Evolutionary conservation across 2,329 filamentous ascomycete species (phyloP), one percentile per base, ranked within the genome.

Genomic region (Fusarium avenaceum): DNA sequence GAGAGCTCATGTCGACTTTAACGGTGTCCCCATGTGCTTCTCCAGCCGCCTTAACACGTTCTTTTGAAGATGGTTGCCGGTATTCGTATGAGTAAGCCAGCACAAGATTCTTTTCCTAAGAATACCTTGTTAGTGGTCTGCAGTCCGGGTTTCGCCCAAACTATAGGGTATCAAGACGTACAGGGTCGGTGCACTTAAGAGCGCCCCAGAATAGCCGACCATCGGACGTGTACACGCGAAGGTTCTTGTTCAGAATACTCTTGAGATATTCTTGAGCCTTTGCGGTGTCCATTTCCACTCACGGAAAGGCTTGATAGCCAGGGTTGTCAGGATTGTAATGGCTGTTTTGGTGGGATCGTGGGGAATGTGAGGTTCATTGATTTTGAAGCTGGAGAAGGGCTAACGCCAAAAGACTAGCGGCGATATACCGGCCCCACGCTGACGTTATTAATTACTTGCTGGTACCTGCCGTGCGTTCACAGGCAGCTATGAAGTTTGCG

Each of bases 151-250:
- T 44, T 20, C 10, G 14, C 42, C 9, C 22, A 35, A 20, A 22
- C 48, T 62, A 47, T 44, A 61, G 42, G 54, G 67, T 62, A 69
- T 51, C 2, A 24, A 46, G 38, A 84, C 87, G 50, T 81, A 96
- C 94, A 62, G 91, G 89, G 82, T 99, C 96, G 30, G 94, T 97
- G 82, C 96, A 99, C 80, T 96, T 97, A 81, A 99, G 92, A 67
- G 89, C 86, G 20, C 96, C 96, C 56, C 94, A 88, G 79, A 98
- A 99, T 78, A 97, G 89, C 63, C 96, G 92, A 17, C 88, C 89
- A 77, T 98, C 95, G 6, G 89, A 92, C 15, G 91, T 92, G 72
- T 92, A 87, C 55, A 98, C 82, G 59, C 94, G 90, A 33, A 98
- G 81, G 39, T 88, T 92, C 77, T 92, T 92, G 78, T 92, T 92